Conservation (phyloP, 2,329 filamentous ascomycete species). For the Thelonectria rubi region DNA sequence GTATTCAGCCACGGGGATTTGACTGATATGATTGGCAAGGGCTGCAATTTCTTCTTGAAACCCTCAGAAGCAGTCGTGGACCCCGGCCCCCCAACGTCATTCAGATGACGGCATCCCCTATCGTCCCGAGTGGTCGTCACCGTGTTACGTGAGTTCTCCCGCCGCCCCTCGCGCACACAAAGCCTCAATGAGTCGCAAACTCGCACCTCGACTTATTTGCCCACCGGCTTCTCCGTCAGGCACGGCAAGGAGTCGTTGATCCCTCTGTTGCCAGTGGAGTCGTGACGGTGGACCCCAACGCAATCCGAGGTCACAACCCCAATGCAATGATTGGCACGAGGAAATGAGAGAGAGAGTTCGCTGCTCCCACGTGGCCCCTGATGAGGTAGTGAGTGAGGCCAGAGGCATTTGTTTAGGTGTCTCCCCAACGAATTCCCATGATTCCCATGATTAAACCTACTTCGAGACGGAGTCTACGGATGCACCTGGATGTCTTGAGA, state of each 20-base stretch:
- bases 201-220: neutral
- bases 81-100: neutral
- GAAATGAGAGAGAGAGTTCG: constrained; percentile 5
- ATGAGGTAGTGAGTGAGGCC: neutral
- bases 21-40: neutral
- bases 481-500: neutral
- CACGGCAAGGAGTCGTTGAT: constrained; percentile 14
- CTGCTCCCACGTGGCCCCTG: constrained; percentile 24
- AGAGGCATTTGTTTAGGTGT: constrained; percentile 9
- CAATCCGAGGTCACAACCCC: constrained; percentile 23
- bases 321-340: constrained; percentile 31
- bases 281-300: constrained; percentile 26
- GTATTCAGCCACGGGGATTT: neutral
- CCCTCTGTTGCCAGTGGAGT: constrained; percentile 2
- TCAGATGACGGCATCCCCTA: neutral
- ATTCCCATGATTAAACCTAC: neutral
- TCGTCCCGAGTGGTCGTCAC: constrained; percentile 9
- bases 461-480: neutral
- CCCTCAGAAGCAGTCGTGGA: too few species aligned
- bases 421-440: neutral
- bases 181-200: constrained; percentile 2
- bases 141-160: constrained; percentile 6
- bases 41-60: neutral
- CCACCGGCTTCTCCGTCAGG: constrained; percentile 4
- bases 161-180: neutral